Base-by-base conservation (phyloP, 2,329 filamentous ascomycete species). In the Teratosphaeriaceae sp. region DNA sequence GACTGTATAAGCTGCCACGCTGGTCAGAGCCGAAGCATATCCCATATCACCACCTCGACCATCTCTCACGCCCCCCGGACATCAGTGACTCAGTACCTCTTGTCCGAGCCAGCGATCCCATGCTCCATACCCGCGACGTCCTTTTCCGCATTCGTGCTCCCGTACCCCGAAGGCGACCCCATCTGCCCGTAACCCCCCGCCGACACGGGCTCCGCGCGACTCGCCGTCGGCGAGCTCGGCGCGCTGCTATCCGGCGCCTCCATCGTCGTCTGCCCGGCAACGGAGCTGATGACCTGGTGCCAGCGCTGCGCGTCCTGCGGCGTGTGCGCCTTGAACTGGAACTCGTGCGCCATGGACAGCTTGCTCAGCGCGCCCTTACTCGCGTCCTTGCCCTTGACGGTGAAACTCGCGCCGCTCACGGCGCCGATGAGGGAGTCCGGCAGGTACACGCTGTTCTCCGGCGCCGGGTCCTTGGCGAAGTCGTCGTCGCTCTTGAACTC, bases 401-500 rank as follows among this genome's bases (percentile, higher is more conserved):
- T 87, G 75, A 98, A 97, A 67, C 94, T 96, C 47, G 83, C 78
- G 42, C 85, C 88, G 52, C 74, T 80, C 22, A 79, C 65, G 18
- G 71, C 75, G 45, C 88, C 87, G 44, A 97, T 78, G 35, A 82
- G 67, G 55, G 90, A 94, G 56, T 98, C 92, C 9, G 92, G 89
- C 1, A 98, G 80, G 65, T 90, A 97, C 53, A 98, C 79, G 12
- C 85, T 92, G 30, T 92, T 72, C 63, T 98, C 90, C 0, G 92
- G 90, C 44, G 77, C 74, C 8, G 88, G 87, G 48, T 94, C 87
- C 56, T 79, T 73, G 44, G 69, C 69, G 59, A 79, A 75, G 56
- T 82, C 76, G 58, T 97, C 90, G 61, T 86, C 84, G 59, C 94
- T 88, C 69, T 94, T 94, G 75, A 94, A 98, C 66, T 96, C 89